Base-by-base conservation (phyloP, 1,284 basidiomycete species). In the Rugosomyces carneus region DNA sequence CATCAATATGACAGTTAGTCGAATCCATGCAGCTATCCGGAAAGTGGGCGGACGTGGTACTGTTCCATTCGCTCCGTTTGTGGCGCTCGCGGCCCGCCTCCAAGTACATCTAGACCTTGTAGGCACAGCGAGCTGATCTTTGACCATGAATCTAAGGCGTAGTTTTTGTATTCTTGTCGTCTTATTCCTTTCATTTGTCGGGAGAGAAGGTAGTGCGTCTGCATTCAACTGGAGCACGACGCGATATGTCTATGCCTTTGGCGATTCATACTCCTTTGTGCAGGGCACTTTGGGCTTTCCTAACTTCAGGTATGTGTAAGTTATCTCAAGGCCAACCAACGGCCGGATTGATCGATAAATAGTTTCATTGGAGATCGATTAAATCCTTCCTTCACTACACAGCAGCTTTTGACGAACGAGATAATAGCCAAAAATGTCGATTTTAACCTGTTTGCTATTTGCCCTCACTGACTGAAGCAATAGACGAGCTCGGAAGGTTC, bases 221-320 rank as follows among this genome's bases (percentile, higher is more conserved):
- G n/a, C 47, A 6, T 70, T 74, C 52, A 50, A 66, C 50, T 75
- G 73, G 71, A 55, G 65, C 29, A 50, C 54, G 8, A 66, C 69
- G 10, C 60, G 65, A 56, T 69, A 70, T 42, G 59, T 77, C 24
- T 73, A 73, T 52, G 72, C 72, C 1, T 78, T 76, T 48, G 75
- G 75, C 3, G 75, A 78, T 51, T 76, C 74, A 2, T 79, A 79
- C 51, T 70, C 75, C 0, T 79, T 76, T 48, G 73, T 79, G 0
- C 69, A 75, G 55, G 76, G 75, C 0, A 73, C 70, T 2, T 52
- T 53, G 7, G 75, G 75, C 0, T 59, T 60, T 46, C 64, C 72
- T 5, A 76, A 75, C 47, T 77, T 73, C 54, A 76, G 75, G 75
- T 71, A 45, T 36, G 54, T 40, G 36, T 5, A 13, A 16, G 2